A percentile compares a stretch with the other conserved stretches of the same genome.
Evolutionary conservation across 2,329 filamentous ascomycete genomes (phyloP).

Genomic region (Emergomyces africanus): DNA sequence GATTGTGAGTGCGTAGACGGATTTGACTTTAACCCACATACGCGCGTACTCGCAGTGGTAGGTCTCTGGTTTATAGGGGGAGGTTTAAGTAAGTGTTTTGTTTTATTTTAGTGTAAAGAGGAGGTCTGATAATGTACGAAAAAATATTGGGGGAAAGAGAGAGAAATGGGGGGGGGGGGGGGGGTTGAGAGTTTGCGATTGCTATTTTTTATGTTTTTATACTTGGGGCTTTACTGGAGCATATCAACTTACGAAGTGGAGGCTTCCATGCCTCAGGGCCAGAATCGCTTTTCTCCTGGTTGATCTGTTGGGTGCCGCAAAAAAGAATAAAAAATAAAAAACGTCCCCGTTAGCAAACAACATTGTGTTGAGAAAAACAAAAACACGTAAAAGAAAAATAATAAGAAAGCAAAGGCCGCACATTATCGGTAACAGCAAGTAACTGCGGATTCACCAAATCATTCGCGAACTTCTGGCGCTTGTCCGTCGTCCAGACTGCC

Average conservation of each 20-base stretch:
- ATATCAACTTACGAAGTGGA: slow-evolving; percentile 37
- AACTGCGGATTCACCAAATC: slow-evolving; percentile 65
- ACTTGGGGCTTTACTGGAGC: no score
- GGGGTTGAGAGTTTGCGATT: no score
- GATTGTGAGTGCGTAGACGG: slow-evolving; percentile 53
- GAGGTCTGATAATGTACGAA: neutral
- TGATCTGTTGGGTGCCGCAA: slow-evolving; percentile 33
- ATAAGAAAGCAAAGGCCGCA: neutral
- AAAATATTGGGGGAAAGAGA: neutral
- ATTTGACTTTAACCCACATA: slow-evolving; percentile 70
- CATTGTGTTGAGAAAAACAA: neutral
- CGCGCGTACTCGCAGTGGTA: slow-evolving; percentile 71
- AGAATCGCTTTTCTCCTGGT: slow-evolving; percentile 59
- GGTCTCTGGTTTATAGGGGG: slow-evolving; percentile 25
- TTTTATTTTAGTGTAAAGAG: neutral
- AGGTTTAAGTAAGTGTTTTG: neutral
- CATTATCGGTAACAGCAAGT: slow-evolving; percentile 62
- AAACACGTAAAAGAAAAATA: neutral
- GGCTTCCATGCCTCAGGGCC: slow-evolving; percentile 69
- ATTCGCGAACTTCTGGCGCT: slow-evolving; percentile 60
- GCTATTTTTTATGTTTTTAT: neutral
- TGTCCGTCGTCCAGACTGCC: slow-evolving; percentile 54
- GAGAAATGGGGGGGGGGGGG: no score
- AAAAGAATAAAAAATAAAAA: neutral
- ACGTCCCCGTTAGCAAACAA: neutral